A percentile compares a stretch with the other conserved stretches of the same genome.
Conservation (phyloP, 495 filamentous ascomycete genomes). For the Niebla homalea region DNA sequence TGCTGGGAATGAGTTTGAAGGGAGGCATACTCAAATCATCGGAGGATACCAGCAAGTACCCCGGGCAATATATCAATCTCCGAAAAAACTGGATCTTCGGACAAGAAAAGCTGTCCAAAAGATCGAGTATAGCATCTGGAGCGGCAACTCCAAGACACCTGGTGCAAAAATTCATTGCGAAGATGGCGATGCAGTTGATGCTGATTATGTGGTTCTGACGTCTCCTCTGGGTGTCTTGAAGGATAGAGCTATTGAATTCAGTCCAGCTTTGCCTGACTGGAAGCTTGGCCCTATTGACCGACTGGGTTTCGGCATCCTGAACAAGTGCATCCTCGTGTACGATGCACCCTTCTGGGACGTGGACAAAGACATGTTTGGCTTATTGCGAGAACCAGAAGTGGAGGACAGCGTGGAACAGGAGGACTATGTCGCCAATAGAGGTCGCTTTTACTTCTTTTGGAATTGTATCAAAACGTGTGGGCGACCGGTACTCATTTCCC, state of each 20-base stretch:
- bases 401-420: slow-evolving; percentile 42
- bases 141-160: slow-evolving; percentile 11
- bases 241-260: slow-evolving; percentile 56
- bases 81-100: slow-evolving; percentile 65
- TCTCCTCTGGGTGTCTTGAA: slow-evolving; percentile 86
- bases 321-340: slow-evolving; percentile 91
- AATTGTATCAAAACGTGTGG: slow-evolving; percentile 85
- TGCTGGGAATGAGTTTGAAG: slow-evolving; percentile 93
- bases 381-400: slow-evolving; percentile 57
- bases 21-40: slow-evolving; percentile 79
- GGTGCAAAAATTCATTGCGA: slow-evolving; percentile 56
- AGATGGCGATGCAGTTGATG: slow-evolving; percentile 61
- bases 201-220: slow-evolving; percentile 79
- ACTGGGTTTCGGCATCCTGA: slow-evolving; percentile 87
- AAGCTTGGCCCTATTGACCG: slow-evolving; percentile 70
- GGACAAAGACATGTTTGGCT: slow-evolving; percentile 85
- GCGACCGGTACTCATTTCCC: slow-evolving; percentile 70
- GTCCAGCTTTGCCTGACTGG: slow-evolving; percentile 73
- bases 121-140: slow-evolving; percentile 50
- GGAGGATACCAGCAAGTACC: slow-evolving; percentile 89
- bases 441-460: slow-evolving; percentile 95
- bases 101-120: slow-evolving; percentile 53
- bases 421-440: slow-evolving; percentile 51
- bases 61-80: slow-evolving; percentile 62
- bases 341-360: slow-evolving; percentile 84